Evolutionary conservation across 2,329 filamentous ascomycete species (phyloP).

Genomic region (Aspergillus novoparasiticus): DNA sequence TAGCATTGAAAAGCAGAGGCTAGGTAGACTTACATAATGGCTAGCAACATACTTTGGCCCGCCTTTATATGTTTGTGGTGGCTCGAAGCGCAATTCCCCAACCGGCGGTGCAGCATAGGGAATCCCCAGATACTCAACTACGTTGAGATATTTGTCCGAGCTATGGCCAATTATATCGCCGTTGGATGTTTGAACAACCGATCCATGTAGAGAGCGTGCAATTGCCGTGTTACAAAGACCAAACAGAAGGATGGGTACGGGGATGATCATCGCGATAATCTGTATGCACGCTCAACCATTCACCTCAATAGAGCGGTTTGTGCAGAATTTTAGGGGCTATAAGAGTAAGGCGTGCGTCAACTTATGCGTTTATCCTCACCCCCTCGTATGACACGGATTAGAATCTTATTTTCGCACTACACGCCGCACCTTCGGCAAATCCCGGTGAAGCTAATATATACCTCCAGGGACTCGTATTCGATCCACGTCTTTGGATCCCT

Average conservation of each 20-base stretch:
- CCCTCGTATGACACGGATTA: not conserved
- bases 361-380: not conserved
- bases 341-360: too few species aligned
- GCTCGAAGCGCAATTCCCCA: slow-evolving; percentile 30
- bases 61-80: slow-evolving; percentile 21
- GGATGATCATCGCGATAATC: not conserved
- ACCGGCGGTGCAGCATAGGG: slow-evolving; percentile 31
- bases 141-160: not conserved
- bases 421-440: not conserved
- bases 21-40: slow-evolving; percentile 11
- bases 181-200: not conserved
- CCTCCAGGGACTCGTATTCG: not conserved
- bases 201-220: not conserved
- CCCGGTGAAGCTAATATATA: not conserved
- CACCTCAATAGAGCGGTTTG: not conserved
- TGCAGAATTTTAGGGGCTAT: not conserved
- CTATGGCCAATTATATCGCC: not conserved
- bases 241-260: not conserved
- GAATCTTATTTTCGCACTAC: not conserved
- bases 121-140: slow-evolving; percentile 31
- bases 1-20: not conserved
- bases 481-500: not conserved
- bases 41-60: slow-evolving; percentile 12
- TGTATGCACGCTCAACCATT: not conserved
- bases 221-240: not conserved